phyloP scores from a whole-genome alignment of 805 yeast genomes.

The Barnettozyma siamensis region DNA sequence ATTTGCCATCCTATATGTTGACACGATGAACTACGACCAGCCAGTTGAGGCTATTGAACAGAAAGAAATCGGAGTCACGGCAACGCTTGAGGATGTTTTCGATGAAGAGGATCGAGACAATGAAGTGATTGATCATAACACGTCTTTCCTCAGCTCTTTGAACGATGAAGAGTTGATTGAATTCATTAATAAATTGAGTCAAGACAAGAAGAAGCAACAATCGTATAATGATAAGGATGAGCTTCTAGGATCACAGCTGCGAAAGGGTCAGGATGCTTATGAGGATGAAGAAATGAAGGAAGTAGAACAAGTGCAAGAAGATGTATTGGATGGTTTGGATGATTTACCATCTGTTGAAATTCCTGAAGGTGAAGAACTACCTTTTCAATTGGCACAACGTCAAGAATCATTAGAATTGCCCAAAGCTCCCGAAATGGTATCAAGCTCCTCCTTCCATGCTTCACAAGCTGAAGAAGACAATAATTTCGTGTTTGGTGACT shows the following conservation, averaged over 20 bases:
- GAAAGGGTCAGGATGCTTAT: too few species aligned
- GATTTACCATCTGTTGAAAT: neutral
- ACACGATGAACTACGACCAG: too few species aligned
- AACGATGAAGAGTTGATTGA: slow-evolving; percentile 34
- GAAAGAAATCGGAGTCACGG: too few species aligned
- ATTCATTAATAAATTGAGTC: slow-evolving; percentile 31
- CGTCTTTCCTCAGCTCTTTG: slow-evolving; percentile 27
- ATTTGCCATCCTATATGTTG: too few species aligned
- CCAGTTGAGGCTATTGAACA: too few species aligned
- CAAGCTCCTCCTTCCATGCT: neutral
- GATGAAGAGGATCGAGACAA: too few species aligned
- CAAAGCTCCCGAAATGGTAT: too few species aligned
- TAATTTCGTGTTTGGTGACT: slow-evolving; percentile 53
- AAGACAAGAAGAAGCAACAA: neutral
- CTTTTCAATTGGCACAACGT: slow-evolving; percentile 7
- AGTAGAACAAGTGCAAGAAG: too few species aligned
- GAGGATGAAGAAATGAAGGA: too few species aligned
- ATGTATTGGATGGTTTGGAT: too few species aligned
- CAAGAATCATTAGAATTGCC: too few species aligned
- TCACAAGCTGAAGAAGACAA: neutral
- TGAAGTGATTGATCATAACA: slow-evolving; percentile 2
- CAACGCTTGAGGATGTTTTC: too few species aligned
- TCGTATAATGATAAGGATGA: neutral
- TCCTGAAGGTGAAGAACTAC: neutral
- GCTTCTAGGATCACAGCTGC: neutral